phyloP scores from a whole-genome alignment of 1,284 basidiomycete genomes.

The Pseudozyma sp. region DNA sequence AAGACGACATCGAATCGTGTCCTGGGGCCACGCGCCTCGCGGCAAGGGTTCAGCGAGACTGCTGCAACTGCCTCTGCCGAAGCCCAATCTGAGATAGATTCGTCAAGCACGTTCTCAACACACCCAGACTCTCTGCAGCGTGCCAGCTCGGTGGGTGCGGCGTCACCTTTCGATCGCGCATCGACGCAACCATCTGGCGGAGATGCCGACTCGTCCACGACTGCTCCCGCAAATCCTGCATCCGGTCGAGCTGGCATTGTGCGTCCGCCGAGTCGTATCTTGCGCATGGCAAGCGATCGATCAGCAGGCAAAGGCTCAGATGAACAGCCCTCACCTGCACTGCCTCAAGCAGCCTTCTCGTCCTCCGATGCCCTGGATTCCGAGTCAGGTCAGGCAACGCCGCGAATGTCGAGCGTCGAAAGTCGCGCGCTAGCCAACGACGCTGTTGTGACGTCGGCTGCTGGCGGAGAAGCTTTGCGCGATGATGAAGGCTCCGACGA shows the following conservation, averaged over 20 bases:
- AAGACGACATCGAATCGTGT: conserved; percentile 12
- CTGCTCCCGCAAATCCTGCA: conserved; percentile 6
- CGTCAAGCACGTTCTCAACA: neutral
- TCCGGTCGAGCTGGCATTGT: conserved; percentile 15
- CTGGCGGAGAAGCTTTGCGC: conserved; percentile 7
- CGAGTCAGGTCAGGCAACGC: conserved; percentile 33
- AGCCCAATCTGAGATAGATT: neutral
- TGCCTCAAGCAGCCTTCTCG: conserved; percentile 16
- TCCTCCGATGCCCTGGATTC: conserved; percentile 25
- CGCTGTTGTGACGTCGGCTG: neutral
- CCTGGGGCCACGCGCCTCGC: conserved; percentile 29
- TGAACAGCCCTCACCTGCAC: conserved; percentile 22
- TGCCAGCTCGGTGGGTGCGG: conserved; percentile 36
- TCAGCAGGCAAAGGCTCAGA: conserved; percentile 14
- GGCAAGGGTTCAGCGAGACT: conserved; percentile 44
- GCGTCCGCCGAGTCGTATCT: conserved; percentile 33
- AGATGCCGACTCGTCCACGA: conserved; percentile 17
- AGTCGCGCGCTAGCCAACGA: conserved; percentile 46
- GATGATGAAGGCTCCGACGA: conserved; percentile 21
- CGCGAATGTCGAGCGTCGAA: conserved; percentile 28
- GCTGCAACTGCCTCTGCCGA: neutral
- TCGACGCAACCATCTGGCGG: neutral
- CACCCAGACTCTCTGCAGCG: conserved; percentile 37
- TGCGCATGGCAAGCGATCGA: conserved; percentile 27
- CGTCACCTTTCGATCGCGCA: conserved; percentile 16